Evolutionary conservation across 176 grass and related monocot species (phyloP), one percentile per base, ranked within the genome.

Genomic region (Oryza officinalis): DNA sequence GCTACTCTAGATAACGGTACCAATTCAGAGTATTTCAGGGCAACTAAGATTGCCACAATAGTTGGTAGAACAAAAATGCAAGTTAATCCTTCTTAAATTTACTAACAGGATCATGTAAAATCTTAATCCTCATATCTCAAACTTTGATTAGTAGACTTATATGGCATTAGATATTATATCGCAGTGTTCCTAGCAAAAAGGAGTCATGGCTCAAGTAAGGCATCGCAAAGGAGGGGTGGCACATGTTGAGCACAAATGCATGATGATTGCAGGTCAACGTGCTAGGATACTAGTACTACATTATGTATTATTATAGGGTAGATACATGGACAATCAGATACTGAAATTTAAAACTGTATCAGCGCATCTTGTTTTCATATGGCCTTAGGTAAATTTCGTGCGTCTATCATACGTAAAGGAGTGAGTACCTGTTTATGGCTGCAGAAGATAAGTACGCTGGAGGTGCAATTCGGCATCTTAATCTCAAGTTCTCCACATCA

Each of bases 401-500:
- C 26, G 41, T 54, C 26, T 35, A 66, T 25, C n/a, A 80, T 71
- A 83, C 17, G 27, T 50, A 75, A 79, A 15, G 27, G 28, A 38
- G 37, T 87, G 28, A 31, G 37, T 87, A 93, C 89, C 89, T 90
- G 73, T 87, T 95, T 78, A 85, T 88, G 41, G 79, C 71, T 59
- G 83, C 28, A 0, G 81, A 69, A 38, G 82, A 69, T 86, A 91
- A 86, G 86, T 97, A 97, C 9, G 91, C 91, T 38, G 89, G 86
- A 69, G 85, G 78, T 17, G 85, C 89, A 23, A 98, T 88, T 80
- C 96, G 87, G 75, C 96, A 98, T 91, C 92, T 89, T 82, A 98
- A 86, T 86, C 85, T 93, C 87, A 95, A 92, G 69, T 95, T 95
- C 28, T 98, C 96, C 66, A 89, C 86, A 80, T 98, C 87, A 68